A percentile compares a stretch with the other conserved stretches of the same genome.
These are phyloP conservation scores for Balamuthia mandrillaris DNA, from an alignment of 208 protist genomes.

Conservation along the genomic window DNA sequence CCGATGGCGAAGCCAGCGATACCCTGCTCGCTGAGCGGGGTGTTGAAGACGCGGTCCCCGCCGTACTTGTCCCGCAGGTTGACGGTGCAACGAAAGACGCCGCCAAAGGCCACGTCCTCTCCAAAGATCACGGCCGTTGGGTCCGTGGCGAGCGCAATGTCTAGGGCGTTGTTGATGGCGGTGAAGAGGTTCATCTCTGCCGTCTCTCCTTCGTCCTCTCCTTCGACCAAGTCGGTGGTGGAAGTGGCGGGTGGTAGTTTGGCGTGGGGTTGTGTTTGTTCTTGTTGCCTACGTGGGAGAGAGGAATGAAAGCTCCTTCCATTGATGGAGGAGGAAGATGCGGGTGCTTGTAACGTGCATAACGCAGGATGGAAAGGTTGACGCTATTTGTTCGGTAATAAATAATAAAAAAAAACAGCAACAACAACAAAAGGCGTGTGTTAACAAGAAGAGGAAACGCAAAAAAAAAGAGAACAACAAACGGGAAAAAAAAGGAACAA, in stretches of 20 bases:
- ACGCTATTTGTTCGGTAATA: neutral
- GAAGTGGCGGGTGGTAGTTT: neutral
- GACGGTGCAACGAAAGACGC: conserved; percentile 91
- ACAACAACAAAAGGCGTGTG: neutral
- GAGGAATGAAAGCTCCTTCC: neutral
- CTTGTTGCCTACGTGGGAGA: neutral
- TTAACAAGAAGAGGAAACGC: neutral
- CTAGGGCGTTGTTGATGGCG: conserved; percentile 90
- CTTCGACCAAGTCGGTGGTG: neutral
- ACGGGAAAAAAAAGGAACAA: too few relatives aligned
- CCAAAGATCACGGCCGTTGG: conserved; percentile 87
- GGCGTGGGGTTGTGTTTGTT: neutral
- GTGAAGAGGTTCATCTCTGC: conserved; percentile 84
- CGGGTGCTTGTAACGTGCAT: neutral
- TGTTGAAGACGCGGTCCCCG: conserved; percentile 89
- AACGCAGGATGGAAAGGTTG: neutral
- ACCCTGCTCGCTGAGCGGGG: conserved; percentile 92
- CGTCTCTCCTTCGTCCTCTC: conserved; percentile 42
- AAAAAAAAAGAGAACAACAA: neutral
- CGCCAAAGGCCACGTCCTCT: conserved; percentile 95
- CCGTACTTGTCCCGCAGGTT: conserved; percentile 64
- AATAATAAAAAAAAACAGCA: neutral
- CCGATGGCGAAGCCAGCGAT: conserved; percentile 96
- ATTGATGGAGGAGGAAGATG: neutral
- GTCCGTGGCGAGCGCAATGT: conserved; percentile 82